Base-by-base conservation (phyloP, 2,329 filamentous ascomycete genomes). In the Endoconidiophora polonica region DNA sequence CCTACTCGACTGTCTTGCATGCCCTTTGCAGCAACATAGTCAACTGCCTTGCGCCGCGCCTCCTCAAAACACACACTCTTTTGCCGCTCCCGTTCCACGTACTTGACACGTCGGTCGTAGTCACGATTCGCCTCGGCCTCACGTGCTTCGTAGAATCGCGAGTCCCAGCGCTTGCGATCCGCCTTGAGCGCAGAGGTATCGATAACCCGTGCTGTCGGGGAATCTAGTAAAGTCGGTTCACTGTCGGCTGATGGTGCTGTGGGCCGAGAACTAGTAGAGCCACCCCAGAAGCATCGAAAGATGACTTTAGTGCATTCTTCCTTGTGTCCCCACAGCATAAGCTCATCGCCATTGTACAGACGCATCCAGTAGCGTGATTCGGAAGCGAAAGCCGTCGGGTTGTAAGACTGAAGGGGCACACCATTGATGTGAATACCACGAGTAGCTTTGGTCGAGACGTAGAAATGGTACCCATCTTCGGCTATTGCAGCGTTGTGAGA, bases 361-460 rank as follows among this genome's bases (percentile, higher is more conserved):
- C 78, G 76, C 23, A 83, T 78, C 78, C 78, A 82, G 59, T 72
- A 64, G 26, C 61, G 63, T 44, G 74, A 85, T 1, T 77, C 66
- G 0, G 71, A 68, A 23, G 68, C 65, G 2, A 72, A 70, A 52
- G 75, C 70, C 53, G 72, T 72, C 6, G 68, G 60, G 37, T 78
- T 69, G 38, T 74, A 66, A 2, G 77, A 75, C 1, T 63, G 66
- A 22, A 95, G 65, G 39, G 70, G 68, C n/a, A 76, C 71, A 24
- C 76, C 79, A 58, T 95, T 95, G 59, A 96, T 71, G 56, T 69
- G 73, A 54, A 95, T 85, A 18, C 86, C 85, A 24, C 71, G 69
- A 5, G 79, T 81, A 3, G 85, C 82, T 57, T 87, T 86, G 3
- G 86, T 93, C 1, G 82, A 81, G 46, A 95, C 79, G 60, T 77